These are phyloP conservation scores for Lathyrus oleraceus DNA, from an alignment of 306 rosid genomes.

Conservation along the genomic window DNA sequence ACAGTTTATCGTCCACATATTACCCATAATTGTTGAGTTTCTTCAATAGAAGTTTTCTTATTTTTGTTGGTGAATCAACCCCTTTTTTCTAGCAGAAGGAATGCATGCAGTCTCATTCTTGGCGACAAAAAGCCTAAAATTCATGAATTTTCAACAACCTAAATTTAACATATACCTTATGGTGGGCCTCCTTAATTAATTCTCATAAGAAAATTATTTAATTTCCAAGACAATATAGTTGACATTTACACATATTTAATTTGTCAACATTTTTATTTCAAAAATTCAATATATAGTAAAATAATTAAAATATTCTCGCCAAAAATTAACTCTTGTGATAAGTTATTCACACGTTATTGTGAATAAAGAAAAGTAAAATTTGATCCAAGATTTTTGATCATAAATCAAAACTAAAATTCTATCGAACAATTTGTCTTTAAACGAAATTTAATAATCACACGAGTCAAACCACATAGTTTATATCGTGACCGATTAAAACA, in stretches of 20 bases:
- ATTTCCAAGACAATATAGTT: constrained; percentile 11
- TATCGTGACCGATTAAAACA: background rate
- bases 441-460: too few relatives aligned
- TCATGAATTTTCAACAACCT: constrained; percentile 33
- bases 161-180: constrained; percentile 24
- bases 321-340: too few relatives aligned
- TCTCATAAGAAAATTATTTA: background rate
- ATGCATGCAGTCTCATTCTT: background rate
- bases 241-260: constrained; percentile 14
- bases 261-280: background rate
- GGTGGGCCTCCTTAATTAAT: constrained; percentile 26
- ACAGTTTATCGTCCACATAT: background rate
- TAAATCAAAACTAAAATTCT: too few relatives aligned
- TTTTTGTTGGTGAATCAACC: constrained; percentile 19
- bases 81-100: background rate
- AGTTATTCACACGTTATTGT: too few relatives aligned
- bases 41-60: background rate
- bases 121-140: constrained; percentile 9
- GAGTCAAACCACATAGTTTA: too few relatives aligned
- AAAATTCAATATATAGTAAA: background rate
- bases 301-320: background rate
- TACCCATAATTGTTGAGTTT: background rate
- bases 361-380: too few relatives aligned
- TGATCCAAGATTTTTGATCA: too few relatives aligned
- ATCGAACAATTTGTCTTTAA: too few relatives aligned